A percentile compares a stretch with the other conserved stretches of the same genome.
Evolutionary conservation across 129 eudicot genomes (phyloP).

Genomic region (carrot (Daucus carota)): DNA sequence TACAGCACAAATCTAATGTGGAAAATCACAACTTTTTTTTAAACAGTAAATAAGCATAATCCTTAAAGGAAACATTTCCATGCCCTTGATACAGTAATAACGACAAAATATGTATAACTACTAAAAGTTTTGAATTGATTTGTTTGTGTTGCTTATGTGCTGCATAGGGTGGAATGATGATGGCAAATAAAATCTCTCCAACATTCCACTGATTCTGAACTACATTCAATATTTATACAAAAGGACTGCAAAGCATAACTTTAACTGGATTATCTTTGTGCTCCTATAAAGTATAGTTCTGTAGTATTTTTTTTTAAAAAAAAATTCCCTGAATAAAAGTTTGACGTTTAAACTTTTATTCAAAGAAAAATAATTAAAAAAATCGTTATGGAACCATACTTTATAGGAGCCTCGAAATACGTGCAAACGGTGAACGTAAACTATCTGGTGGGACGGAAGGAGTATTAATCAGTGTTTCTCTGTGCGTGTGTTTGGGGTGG

Average conservation of each 20-base stretch:
- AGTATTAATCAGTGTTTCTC: too few relatives aligned
- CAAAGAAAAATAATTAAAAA: too few relatives aligned
- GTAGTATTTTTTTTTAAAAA: too few relatives aligned
- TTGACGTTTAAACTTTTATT: too few relatives aligned
- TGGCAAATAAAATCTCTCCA: background rate
- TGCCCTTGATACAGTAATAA: background rate
- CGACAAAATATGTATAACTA: background rate
- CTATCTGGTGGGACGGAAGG: too few relatives aligned
- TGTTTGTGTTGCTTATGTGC: background rate
- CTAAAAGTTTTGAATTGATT: background rate
- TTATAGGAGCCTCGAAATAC: too few relatives aligned
- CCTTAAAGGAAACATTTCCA: background rate
- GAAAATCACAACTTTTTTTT: background rate
- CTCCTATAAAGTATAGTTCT: too few relatives aligned
- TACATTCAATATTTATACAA: background rate
- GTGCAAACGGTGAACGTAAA: too few relatives aligned
- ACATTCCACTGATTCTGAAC: background rate
- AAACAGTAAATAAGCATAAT: background rate
- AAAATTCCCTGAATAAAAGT: too few relatives aligned
- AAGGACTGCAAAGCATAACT: background rate
- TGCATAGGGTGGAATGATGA: background rate
- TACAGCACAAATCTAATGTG: background rate
- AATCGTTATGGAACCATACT: too few relatives aligned
- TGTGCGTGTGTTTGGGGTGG: background rate
- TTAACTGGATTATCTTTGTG: background rate